A percentile compares a stretch with the other conserved stretches of the same genome.
These are phyloP conservation scores for Alternaria gaisen DNA, from an alignment of 2,329 filamentous ascomycete genomes.

Conservation along the genomic window DNA sequence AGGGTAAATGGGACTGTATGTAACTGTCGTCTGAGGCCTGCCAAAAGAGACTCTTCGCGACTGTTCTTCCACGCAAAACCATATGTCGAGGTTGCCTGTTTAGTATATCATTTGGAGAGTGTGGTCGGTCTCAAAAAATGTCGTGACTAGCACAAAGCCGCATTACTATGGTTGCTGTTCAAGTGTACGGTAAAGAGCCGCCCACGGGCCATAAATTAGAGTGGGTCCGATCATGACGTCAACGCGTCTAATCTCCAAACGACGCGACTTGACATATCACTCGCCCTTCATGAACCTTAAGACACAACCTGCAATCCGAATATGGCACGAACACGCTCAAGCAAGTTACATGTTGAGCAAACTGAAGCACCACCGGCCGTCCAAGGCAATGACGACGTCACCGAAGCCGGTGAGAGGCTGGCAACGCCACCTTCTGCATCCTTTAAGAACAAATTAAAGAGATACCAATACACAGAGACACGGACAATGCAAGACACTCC, in stretches of 20 bases:
- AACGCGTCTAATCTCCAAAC: conserved; percentile 7
- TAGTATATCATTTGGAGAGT: not conserved
- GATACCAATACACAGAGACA: conserved; percentile 36
- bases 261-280: conserved; percentile 2
- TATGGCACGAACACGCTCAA: conserved; percentile 31
- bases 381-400: conserved; percentile 16
- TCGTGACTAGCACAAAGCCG: not conserved
- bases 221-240: conserved; percentile 13
- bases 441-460: conserved; percentile 43
- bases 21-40: not conserved
- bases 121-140: not conserved
- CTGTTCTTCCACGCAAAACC: not conserved
- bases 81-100: not conserved
- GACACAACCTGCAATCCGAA: not conserved
- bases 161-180: not conserved
- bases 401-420: conserved; percentile 14
- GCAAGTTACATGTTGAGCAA: conserved; percentile 2
- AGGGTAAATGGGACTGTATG: not conserved
- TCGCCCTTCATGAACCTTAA: not conserved
- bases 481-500: not conserved
- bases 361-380: conserved; percentile 1
- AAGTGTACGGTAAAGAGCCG: not conserved
- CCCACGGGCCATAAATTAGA: not conserved
- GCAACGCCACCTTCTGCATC: conserved; percentile 32
- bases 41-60: not conserved